Conservation (phyloP, 106 monocot genomes). For the Apostasia ramifera region DNA sequence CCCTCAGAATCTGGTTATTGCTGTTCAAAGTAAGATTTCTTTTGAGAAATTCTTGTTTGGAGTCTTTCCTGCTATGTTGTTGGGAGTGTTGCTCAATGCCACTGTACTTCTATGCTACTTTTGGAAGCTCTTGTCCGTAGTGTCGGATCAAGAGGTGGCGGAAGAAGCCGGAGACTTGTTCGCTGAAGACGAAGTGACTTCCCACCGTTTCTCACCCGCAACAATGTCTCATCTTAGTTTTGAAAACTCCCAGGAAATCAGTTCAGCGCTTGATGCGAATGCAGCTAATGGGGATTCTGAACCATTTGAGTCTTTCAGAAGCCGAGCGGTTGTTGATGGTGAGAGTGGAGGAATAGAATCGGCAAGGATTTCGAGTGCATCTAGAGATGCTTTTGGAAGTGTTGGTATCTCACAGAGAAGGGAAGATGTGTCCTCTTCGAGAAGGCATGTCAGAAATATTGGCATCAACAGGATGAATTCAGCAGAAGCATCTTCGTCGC, state of each 20-base stretch:
- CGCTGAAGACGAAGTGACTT: slow-evolving; percentile 17
- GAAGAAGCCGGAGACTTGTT: background rate
- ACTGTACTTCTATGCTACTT: slow-evolving; percentile 20
- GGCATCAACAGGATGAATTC: slow-evolving; percentile 6
- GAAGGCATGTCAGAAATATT: background rate
- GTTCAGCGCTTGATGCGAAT: background rate
- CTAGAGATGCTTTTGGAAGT: background rate
- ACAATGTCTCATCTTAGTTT: slow-evolving; percentile 19
- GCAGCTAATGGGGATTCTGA: background rate
- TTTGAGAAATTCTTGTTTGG: slow-evolving; percentile 38
- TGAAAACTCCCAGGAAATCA: background rate
- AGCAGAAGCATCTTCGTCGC: background rate
- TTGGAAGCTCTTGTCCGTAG: slow-evolving; percentile 24
- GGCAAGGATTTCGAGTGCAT: background rate
- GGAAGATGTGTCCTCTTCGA: background rate
- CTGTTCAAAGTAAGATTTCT: slow-evolving; percentile 37
- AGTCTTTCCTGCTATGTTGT: slow-evolving; percentile 30
- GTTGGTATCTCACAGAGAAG: slow-evolving; percentile 7
- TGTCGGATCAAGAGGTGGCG: slow-evolving; percentile 14
- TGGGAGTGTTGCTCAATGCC: slow-evolving; percentile 26
- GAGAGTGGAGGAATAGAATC: slow-evolving; percentile 1
- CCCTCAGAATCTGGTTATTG: slow-evolving; percentile 45
- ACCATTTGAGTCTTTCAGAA: background rate
- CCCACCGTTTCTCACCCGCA: slow-evolving; percentile 25
- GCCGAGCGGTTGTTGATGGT: background rate